These are phyloP conservation scores for Hemisphaericaspora lyxosophila DNA, from an alignment of 1,139 yeast species.

Conservation along the genomic window DNA sequence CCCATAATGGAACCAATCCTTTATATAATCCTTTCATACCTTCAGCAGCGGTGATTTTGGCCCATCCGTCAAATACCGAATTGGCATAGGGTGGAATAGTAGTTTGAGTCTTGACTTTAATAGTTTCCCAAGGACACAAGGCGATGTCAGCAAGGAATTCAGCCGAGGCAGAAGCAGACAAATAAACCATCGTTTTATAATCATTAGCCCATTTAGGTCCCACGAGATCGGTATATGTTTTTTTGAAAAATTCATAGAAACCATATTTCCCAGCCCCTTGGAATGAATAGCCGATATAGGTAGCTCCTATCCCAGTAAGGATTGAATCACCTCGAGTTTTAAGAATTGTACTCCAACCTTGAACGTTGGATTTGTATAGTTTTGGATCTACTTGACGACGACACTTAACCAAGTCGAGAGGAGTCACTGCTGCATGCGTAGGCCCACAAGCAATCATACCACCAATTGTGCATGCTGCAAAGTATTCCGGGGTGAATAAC, in stretches of 20 bases:
- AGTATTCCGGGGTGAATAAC: conserved; percentile 70
- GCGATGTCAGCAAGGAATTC: conserved; percentile 88
- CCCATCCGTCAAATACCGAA: conserved; percentile 64
- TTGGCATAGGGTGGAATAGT: conserved; percentile 80
- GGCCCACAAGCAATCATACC: conserved; percentile 95
- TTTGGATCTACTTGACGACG: conserved; percentile 81
- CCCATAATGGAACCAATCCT: conserved; percentile 89
- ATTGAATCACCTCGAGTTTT: conserved; percentile 75
- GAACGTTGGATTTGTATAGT: conserved; percentile 70
- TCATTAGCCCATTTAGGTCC: conserved; percentile 64
- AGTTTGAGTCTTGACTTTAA: conserved; percentile 90
- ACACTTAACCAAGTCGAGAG: conserved; percentile 89
- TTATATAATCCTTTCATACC: conserved; percentile 76
- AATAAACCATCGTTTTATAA: conserved; percentile 70
- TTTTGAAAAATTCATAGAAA: conserved; percentile 85
- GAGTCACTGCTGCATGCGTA: conserved; percentile 89
- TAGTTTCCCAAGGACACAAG: conserved; percentile 91
- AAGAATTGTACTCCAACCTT: conserved; percentile 75
- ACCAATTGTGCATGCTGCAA: conserved; percentile 81
- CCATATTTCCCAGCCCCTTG: conserved; percentile 98
- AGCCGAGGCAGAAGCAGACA: conserved; percentile 88
- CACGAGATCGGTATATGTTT: conserved; percentile 64
- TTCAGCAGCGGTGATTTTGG: conserved; percentile 62
- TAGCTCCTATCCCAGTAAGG: conserved; percentile 87
- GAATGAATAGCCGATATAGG: conserved; percentile 83